Conservation (phyloP, 164 flowering plant species). For the Euptelea pleiosperma region DNA sequence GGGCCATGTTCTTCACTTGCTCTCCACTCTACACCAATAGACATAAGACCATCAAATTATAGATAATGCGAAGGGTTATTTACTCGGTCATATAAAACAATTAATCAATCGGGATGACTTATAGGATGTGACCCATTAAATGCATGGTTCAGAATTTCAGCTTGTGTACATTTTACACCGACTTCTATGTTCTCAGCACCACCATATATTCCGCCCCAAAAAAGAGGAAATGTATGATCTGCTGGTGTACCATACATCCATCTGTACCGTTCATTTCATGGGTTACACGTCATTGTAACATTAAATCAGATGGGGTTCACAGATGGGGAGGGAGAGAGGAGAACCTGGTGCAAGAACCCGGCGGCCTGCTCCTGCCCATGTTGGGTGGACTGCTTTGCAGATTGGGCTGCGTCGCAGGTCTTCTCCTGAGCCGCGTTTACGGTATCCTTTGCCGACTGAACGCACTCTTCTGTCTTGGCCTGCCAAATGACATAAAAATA, state of each 20-base stretch:
- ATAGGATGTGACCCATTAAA: no score
- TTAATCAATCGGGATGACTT: no score
- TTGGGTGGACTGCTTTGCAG: slow-evolving; percentile 25
- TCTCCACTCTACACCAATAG: slow-evolving; percentile 34
- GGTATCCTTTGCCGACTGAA: slow-evolving; percentile 27
- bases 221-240: no score
- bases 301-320: neutral
- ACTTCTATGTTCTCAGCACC: no score
- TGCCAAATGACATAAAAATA: no score
- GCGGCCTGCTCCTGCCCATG: slow-evolving; percentile 25
- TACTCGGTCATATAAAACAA: no score
- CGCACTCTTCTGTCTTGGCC: slow-evolving; percentile 30
- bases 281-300: no score
- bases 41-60: neutral
- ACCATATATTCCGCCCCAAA: no score
- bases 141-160: no score
- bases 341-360: slow-evolving; percentile 53
- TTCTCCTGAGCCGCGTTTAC: slow-evolving; percentile 32
- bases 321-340: neutral
- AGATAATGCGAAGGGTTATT: neutral
- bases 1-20: slow-evolving; percentile 37
- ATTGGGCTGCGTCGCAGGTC: slow-evolving; percentile 23
- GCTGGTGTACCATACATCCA: no score
- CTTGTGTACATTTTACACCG: no score
- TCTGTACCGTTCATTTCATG: no score